Evolutionary conservation across 305 asterid genomes (phyloP), one percentile per base, ranked within the genome.

Genomic region (Fraxinus floribunda): DNA sequence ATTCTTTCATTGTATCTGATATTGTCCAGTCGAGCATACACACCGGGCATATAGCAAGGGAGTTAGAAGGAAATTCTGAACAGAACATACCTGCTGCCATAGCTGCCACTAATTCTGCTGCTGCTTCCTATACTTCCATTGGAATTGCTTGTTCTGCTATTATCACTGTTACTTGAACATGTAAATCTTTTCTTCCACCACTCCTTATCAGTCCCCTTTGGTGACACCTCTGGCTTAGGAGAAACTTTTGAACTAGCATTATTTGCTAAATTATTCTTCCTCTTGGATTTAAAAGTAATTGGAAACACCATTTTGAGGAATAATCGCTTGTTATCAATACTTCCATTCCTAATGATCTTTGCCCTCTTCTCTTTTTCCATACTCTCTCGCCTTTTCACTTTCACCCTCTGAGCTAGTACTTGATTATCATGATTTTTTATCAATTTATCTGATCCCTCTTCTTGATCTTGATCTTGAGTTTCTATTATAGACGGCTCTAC

Each of bases 131-230:
- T 82, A 41, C 88, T 84, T 55, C 90, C 86, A 30, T 86, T 89
- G 11, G 75, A 86, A 44, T 38, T 83, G 78, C 90, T 87, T 7
- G 74, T 78, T 55, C 88, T 79, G 83, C 94, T 87, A 39, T 87
- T 79, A 41, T 90, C 91, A 79, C 97, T 91, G 78, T 85, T 93
- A 68, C 89, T 88, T 6, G 98, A 92, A 7, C 85, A 88, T 5
- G 87, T 80, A 71, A 89, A 87, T 83, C 88, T 90, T 85, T 88
- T 94, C 93, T 90, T 92, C 98, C 98, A 93, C 95, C 97, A 95
- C 57, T 95, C 97, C 85, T 80, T 86, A 35, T 90, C 95, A 5
- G 88, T 80, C 36, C 79, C 82, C 24, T 85, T 83, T 57, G 81
- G 82, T 18, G 60, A 81, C 70, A 16, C 83, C 79, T 90, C 92